Evolutionary conservation across 176 grass and related monocot genomes (phyloP).

Genomic region (Pontederia crassipes): DNA sequence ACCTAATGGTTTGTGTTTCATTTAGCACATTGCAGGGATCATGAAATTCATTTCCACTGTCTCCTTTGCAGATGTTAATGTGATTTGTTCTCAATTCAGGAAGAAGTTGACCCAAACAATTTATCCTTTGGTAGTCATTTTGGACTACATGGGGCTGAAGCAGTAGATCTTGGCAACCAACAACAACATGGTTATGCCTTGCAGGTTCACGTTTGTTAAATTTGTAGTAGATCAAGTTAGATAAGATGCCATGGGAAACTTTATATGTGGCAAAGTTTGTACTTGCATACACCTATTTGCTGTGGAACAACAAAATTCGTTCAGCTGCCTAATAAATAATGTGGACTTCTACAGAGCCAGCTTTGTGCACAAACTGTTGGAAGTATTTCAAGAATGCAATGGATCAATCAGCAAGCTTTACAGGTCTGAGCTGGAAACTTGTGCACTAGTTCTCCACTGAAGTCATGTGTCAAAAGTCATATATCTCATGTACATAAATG

Average conservation of each 20-base stretch:
- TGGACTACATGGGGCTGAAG: constrained; percentile 35
- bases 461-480: neutral
- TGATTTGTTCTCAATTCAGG: constrained; percentile 22
- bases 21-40: constrained; percentile 10
- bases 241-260: too few species aligned
- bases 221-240: neutral
- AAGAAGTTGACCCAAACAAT: constrained; percentile 60
- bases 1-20: constrained; percentile 38
- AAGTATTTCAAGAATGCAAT: constrained; percentile 42
- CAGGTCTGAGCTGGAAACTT: constrained; percentile 11
- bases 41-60: neutral
- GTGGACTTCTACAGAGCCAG: constrained; percentile 29
- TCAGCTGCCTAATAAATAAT: neutral
- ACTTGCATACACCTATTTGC: constrained; percentile 6
- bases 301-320: neutral
- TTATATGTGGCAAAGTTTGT: too few species aligned
- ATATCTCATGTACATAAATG: constrained; percentile 22
- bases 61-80: neutral
- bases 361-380: constrained; percentile 38
- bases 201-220: constrained; percentile 22
- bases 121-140: constrained; percentile 54
- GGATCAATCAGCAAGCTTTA: constrained; percentile 38
- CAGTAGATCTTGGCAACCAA: constrained; percentile 37
- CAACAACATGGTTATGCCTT: constrained; percentile 31
- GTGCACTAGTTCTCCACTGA: constrained; percentile 5